Evolutionary conservation across 257 asterid genomes (phyloP).

Genomic region (Leonotis leonurus): DNA sequence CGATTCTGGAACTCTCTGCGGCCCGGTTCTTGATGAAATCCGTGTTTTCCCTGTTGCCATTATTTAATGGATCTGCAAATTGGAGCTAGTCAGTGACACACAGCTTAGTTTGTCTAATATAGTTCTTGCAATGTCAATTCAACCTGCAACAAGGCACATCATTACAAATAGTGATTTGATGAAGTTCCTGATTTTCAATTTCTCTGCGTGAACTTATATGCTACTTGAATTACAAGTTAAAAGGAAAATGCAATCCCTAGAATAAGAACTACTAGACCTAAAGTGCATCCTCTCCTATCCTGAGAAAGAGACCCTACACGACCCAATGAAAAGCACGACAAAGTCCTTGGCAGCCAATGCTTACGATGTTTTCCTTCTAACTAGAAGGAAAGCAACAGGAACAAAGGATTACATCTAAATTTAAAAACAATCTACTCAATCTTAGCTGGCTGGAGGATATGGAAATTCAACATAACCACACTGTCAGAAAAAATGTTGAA

Average conservation of each 20-base stretch:
- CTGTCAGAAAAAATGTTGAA: neutral
- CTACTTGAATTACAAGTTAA: neutral
- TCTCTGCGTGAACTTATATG: neutral
- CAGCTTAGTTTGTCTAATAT: slow-evolving; percentile 10
- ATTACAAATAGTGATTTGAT: slow-evolving; percentile 3
- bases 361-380: neutral
- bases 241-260: neutral
- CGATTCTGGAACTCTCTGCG: slow-evolving; percentile 68
- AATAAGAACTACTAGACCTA: neutral
- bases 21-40: slow-evolving; percentile 78
- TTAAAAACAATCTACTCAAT: neutral
- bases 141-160: neutral
- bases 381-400: neutral
- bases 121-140: slow-evolving; percentile 10
- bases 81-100: neutral
- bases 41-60: slow-evolving; percentile 37
- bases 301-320: neutral
- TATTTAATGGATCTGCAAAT: slow-evolving; percentile 2
- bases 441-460: neutral
- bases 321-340: neutral
- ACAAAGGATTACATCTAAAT: neutral
- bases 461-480: neutral
- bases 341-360: neutral
- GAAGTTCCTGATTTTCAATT: neutral
- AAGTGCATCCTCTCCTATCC: neutral